Evolutionary conservation across 768 basidiomycete genomes (phyloP).

Genomic region (Dacryopinax primogenitus): DNA sequence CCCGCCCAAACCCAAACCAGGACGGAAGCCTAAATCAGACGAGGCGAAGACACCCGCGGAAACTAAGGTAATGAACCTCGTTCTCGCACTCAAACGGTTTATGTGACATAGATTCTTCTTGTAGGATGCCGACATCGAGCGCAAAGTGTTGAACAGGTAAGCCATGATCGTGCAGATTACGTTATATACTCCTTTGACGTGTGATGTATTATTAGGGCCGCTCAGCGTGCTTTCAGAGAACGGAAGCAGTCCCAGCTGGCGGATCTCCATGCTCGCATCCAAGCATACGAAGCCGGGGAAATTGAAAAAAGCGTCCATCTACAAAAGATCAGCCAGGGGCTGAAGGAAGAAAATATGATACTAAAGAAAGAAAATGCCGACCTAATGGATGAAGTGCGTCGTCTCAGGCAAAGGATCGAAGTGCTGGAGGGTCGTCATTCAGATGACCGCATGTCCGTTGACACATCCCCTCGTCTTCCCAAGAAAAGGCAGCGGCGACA

Average conservation of each 20-base stretch:
- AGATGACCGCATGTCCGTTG: background rate
- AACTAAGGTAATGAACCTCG: no score
- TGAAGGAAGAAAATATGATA: constrained; percentile 75
- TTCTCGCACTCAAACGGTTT: no score
- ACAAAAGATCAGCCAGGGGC: constrained; percentile 66
- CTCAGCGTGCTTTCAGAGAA: constrained; percentile 81
- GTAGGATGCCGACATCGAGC: background rate
- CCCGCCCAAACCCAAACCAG: constrained; percentile 73
- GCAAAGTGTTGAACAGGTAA: background rate
- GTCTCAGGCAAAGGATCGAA: constrained; percentile 15
- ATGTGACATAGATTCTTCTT: no score
- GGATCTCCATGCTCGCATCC: constrained; percentile 73
- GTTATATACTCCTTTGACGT: background rate
- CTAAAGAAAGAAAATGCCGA: constrained; percentile 53
- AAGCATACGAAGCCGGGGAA: constrained; percentile 81
- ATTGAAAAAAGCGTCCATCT: constrained; percentile 75
- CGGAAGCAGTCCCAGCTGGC: constrained; percentile 79
- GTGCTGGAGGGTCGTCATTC: background rate
- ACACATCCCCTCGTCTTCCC: background rate
- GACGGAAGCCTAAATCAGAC: constrained; percentile 77
- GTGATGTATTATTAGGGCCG: constrained; percentile 44
- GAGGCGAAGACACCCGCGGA: background rate
- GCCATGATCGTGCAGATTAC: background rate
- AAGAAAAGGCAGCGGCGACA: constrained; percentile 1
- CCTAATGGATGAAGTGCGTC: constrained; percentile 36